Evolutionary conservation across 805 yeast genomes (phyloP), one percentile per base, ranked within the genome.

Genomic region (Yamadazyma sp.): DNA sequence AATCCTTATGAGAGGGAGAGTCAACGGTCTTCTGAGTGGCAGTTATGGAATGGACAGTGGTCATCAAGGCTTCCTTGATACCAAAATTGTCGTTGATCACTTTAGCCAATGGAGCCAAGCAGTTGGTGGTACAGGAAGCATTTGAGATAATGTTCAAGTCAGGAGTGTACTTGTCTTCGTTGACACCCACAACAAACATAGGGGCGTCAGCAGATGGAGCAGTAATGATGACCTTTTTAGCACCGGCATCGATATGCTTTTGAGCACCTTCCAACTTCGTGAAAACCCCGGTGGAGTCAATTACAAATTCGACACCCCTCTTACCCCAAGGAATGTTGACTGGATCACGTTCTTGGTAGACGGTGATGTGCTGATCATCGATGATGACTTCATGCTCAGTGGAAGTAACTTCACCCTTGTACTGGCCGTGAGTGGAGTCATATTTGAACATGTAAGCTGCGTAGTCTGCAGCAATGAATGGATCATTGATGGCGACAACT

Each of bases 71-170:
- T 46, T 58, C 63, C 47, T 59, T 59, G 38, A 59, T 58, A 33
- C 64, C 64, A 39, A 57, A 59, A 38, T 49, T 53, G 49, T 59
- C 63, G 53, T 59, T 55, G 49, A 59, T 52, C 35, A 59, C 63
- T 55, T 59, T 59, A 50, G 64, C 64, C 48, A 59, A 58, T 44
- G 63, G 62, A 44, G 64, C 64, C 54, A 59, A 58, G 49, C 64
- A 58, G 54, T 59, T 59, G 48, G 64, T 59, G 50, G 64, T 59
- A 54, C 64, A 59, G 32, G 64, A 59, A 39, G 64, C 64, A 53
- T 59, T 59, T 40, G 64, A 59, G 32, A 59, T 50, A 36, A 59
- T 59, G 46, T 48, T 51, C 42, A 57, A 49, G 51, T 59, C 63
- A 36, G 62, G 48, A 26, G 64, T 57, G 55, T 59, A 59, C 47